Evolutionary conservation across 2,329 filamentous ascomycete species (phyloP).

Genomic region (Bipolaris cookei): DNA sequence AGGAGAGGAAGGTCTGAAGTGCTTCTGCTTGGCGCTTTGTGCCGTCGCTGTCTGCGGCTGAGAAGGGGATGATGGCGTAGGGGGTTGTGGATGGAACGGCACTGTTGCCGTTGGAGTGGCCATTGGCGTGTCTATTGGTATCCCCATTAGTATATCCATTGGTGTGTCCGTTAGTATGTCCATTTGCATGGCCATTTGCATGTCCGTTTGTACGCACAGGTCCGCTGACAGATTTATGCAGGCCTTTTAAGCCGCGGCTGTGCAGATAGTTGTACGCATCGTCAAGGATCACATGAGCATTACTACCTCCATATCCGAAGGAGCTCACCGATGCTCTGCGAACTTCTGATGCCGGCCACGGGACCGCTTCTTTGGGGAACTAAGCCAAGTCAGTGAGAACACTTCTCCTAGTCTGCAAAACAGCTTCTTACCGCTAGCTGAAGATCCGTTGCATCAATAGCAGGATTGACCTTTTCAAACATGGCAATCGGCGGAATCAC

Average conservation of each 20-base stretch:
- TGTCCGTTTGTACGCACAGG: not conserved
- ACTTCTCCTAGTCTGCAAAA: not conserved
- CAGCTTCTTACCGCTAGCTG: not conserved
- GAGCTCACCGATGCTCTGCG: conserved; percentile 21
- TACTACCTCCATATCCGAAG: conserved; percentile 23
- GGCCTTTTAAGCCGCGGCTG: not conserved
- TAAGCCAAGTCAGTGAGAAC: not conserved
- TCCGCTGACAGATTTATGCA: not conserved
- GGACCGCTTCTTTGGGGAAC: not conserved
- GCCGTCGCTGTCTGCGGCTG: conserved; percentile 16
- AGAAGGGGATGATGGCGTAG: conserved; percentile 32
- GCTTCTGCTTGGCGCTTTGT: conserved; percentile 8
- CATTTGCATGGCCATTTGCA: not conserved
- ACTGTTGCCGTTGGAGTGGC: conserved; percentile 1
- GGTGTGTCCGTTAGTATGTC: not conserved
- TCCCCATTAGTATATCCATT: not conserved
- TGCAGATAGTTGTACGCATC: conserved; percentile 14
- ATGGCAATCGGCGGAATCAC: conserved; percentile 34
- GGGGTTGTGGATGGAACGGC: not conserved
- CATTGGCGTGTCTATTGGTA: not conserved
- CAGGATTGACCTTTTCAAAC: conserved; percentile 25
- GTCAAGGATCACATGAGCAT: conserved; percentile 26
- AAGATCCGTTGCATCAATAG: conserved; percentile 14
- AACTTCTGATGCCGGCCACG: not conserved
- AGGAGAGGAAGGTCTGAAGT: conserved; percentile 1